These are phyloP conservation scores for Coprinopsis marcescibilis DNA, from an alignment of 768 basidiomycete species.

Conservation along the genomic window DNA sequence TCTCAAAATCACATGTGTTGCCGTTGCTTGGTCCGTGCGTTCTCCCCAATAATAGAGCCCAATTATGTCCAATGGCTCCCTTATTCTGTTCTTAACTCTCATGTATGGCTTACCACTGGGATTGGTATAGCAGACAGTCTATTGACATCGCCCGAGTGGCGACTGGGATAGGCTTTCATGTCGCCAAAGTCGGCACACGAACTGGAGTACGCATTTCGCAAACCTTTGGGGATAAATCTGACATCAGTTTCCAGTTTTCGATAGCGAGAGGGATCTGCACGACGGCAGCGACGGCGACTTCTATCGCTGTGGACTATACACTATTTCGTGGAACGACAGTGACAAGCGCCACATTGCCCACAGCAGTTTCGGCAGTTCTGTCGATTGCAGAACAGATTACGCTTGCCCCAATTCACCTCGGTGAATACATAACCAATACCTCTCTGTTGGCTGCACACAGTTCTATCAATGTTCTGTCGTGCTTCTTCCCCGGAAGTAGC, in stretches of 20 bases:
- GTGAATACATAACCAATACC: slow-evolving; percentile 72
- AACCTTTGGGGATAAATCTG: neutral
- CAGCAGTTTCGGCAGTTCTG: slow-evolving; percentile 55
- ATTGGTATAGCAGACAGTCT: slow-evolving; percentile 48
- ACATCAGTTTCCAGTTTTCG: slow-evolving; percentile 47
- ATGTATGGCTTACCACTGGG: slow-evolving; percentile 40
- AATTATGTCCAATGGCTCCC: neutral
- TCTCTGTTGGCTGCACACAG: slow-evolving; percentile 69
- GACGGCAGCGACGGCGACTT: slow-evolving; percentile 51
- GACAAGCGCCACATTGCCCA: slow-evolving; percentile 50
- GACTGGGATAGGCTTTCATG: slow-evolving; percentile 59
- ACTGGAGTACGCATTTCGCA: slow-evolving; percentile 48
- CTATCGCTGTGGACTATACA: slow-evolving; percentile 58
- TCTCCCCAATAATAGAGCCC: neutral
- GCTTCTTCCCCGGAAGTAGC: slow-evolving; percentile 68
- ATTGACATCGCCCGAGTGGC: slow-evolving; percentile 63
- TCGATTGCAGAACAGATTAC: slow-evolving; percentile 66
- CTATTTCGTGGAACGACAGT: slow-evolving; percentile 58
- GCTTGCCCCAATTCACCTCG: slow-evolving; percentile 67
- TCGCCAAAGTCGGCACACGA: slow-evolving; percentile 60
- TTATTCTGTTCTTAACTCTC: neutral
- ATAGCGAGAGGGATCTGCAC: slow-evolving; percentile 58
- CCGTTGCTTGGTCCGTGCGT: too few relatives aligned
- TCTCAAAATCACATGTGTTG: neutral
- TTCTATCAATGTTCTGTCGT: slow-evolving; percentile 67